Evolutionary conservation across 2,329 filamentous ascomycete species (phyloP), one percentile per base, ranked within the genome.

Genomic region (Paraphoma sp.): DNA sequence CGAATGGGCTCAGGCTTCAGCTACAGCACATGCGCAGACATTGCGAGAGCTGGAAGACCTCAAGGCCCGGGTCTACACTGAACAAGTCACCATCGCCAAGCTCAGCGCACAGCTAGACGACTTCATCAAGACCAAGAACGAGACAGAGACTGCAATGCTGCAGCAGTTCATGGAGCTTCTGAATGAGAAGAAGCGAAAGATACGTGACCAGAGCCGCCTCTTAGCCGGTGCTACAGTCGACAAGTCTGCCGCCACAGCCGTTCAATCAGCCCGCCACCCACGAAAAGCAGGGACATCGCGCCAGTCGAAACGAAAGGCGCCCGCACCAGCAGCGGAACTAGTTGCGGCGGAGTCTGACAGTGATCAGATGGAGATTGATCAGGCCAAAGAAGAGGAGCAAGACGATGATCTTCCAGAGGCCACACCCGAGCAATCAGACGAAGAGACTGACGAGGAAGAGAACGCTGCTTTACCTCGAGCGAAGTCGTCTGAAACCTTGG

Each of bases 181-280:
- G 1, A 93, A 93, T 65, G 86, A 89, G 72, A 94, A 94, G 79
- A 93, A 93, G 75, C 80, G 88, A 50, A 93, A 91, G 76, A 93
- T 93, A 48, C 80, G 90, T 43, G 85, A 92, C 65, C 89, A 92
- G 75, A 87, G 90, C 66, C 83, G 84, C 40, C 76, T 90, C 17
- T 76, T 92, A 23, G 79, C 81, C 14, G 76, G 79, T 30, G 84
- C 85, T 70, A 86, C 87, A 50, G 70, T 77, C 10, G 73, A 76
- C 48, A 48, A 36, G 9, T 23, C 42, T 16, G 17, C n/a, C 18
- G 74, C 74, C 44, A 53, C 64, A 11, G 65, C 71, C 16, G 67
- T 76, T 12, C 64, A 73, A 43, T 59, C 67, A 33, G 49, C 67
- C 5, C 63, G 72, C 53, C 58, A 60, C 44, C 58, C 68, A 10